Conservation (phyloP, 1,284 basidiomycete genomes). For the Porogramme epimiltina region DNA sequence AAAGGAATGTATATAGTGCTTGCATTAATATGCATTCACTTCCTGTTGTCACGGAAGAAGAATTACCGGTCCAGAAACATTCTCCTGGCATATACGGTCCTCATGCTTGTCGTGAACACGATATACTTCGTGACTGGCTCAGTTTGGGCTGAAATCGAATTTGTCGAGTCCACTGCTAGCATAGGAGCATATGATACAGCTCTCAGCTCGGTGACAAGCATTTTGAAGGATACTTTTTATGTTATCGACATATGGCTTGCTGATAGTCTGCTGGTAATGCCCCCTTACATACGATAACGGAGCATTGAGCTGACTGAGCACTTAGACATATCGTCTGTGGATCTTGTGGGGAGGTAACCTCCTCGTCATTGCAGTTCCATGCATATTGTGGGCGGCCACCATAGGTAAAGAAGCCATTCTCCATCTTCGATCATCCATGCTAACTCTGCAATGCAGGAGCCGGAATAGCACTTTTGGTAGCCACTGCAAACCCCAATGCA, state of each 20-base stretch:
- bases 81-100: background rate
- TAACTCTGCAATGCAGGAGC: background rate
- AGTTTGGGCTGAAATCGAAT: background rate
- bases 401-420: background rate
- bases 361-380: background rate
- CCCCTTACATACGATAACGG: background rate
- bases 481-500: background rate
- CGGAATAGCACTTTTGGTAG: background rate
- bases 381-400: background rate
- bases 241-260: constrained; percentile 2
- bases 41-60: background rate
- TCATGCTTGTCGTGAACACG: background rate
- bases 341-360: background rate
- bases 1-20: constrained; percentile 4
- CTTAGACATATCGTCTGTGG: background rate
- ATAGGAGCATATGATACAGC: background rate
- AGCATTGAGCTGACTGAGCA: background rate
- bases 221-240: constrained; percentile 1
- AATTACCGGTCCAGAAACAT: background rate
- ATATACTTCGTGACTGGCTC: background rate
- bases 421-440: background rate
- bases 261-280: background rate
- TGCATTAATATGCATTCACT: constrained; percentile 3
- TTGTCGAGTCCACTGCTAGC: background rate
- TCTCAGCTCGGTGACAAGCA: background rate